Base-by-base conservation (phyloP, 257 asterid species). In the Mitragyna speciosa region DNA sequence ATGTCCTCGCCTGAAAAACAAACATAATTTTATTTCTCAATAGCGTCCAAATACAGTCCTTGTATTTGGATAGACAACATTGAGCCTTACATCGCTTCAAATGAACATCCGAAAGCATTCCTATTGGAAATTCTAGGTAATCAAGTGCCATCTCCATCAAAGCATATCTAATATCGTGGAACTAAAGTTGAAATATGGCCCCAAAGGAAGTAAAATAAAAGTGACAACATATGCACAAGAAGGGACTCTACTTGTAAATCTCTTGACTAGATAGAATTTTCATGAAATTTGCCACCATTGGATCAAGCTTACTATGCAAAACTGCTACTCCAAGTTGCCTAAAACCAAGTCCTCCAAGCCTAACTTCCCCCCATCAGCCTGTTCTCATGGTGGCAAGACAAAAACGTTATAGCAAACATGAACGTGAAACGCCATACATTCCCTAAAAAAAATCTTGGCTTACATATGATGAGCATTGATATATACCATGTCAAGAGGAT, bases 341-440 rank as follows among this genome's bases (percentile, higher is more conserved):
- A 72, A 91, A 86, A 24, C 86, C 94, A 56, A 94, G 88, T 11
- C 88, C 99, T 2, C 98, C 99, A 22, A 90, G 94, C 81, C 98
- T 79, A 52, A 94, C 96, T 47, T 96, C 99, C 48, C 82, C 7
- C 97, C 99, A 26, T 94, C 97, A 5, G 86, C 98, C 99, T 93
- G 79, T 76, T 76, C n/a, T 14, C 80, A 41, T 61, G 12, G 6
- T 0, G 45, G 47, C 20, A 19, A 15, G 14, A 30, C 72, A 43
- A 67, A 3, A 28, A 64, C 6, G 6, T 41, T 3, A 36, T 36
- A 16, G 24, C 28, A 65, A 80, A 48, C 54, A 70, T 11, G 31
- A 68, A n/a, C n/a, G 2, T 7, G 2, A 58, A 12, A 33, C 6
- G 16, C 1, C 39, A 20, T 28, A 63, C 20, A 28, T 26, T 64